Evolutionary conservation across 2,329 filamentous ascomycete species (phyloP).

Genomic region (Blastomyces silverae): DNA sequence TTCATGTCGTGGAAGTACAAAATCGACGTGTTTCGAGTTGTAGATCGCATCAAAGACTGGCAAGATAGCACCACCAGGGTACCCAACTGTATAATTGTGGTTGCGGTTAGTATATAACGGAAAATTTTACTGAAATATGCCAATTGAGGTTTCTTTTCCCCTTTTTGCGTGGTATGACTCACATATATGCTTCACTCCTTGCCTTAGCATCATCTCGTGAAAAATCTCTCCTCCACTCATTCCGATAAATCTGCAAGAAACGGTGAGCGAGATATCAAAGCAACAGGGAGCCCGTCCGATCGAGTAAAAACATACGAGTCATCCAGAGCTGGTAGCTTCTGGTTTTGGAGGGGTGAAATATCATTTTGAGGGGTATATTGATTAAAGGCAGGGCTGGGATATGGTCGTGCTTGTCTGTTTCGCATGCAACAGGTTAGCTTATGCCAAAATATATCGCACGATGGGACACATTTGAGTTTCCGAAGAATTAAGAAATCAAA

Average conservation of each 20-base stretch:
- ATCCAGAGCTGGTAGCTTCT: constrained; percentile 59
- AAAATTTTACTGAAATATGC: background rate
- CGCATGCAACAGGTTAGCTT: constrained; percentile 15
- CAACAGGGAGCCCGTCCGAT: background rate
- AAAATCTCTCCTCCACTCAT: constrained; percentile 96
- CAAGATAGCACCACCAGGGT: constrained; percentile 91
- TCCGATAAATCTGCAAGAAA: constrained; percentile 65
- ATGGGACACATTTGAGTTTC: background rate
- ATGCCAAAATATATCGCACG: background rate
- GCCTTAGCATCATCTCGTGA: constrained; percentile 97
- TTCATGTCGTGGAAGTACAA: constrained; percentile 91
- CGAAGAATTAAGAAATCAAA: background rate
- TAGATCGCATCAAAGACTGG: constrained; percentile 98
- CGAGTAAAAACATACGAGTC: constrained; percentile 59
- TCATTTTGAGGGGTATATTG: constrained; percentile 53
- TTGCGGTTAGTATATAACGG: background rate
- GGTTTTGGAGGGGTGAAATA: constrained; percentile 60
- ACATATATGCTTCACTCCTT: constrained; percentile 91
- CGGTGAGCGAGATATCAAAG: background rate
- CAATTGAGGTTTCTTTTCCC: background rate
- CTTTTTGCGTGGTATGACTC: constrained; percentile 41
- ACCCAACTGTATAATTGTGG: constrained; percentile 56
- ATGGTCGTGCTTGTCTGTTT: constrained; percentile 50
- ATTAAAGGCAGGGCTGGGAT: constrained; percentile 56
- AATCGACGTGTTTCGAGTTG: constrained; percentile 95